Evolutionary conservation across 805 yeast genomes (phyloP), one percentile per base, ranked within the genome.

Genomic region (Debaryomyces hansenii): DNA sequence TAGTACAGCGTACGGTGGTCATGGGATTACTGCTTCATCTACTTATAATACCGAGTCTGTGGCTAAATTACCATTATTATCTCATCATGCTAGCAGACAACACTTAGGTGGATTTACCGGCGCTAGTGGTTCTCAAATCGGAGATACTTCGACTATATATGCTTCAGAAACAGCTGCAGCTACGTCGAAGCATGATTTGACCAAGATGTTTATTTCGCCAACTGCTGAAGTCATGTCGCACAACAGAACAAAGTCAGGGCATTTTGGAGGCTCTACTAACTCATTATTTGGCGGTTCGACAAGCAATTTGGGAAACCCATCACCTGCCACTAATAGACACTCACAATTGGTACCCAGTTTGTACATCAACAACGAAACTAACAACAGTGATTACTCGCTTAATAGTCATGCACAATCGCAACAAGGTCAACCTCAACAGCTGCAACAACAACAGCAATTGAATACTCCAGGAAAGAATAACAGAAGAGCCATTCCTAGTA

Each of bases 141-240:
- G 72, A 14, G 72, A 65, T 44, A 59, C 57, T 18, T 66, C 72
- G 8, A 65, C 70, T 14, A 61, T 70, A 21, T 67, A 64, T 50
- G 60, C 58, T 40, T 59, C 66, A 11, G 71, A 66, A 15, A 50
- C 52, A 10, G 68, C 57, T 12, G 54, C 54, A 11, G 60, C 68
- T 15, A 62, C 74, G 0, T 54, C 71, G 10, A 66, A 67, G 47
- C 66, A 68, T 44, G 79, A 74, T 49, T 63, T 70, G 54, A 73
- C 78, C 33, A 69, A 60, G 44, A 74, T 84, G 78, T 88, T 85
- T 63, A 79, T 87, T 44, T 87, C 94, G 2, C 96, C 96, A 29
- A 88, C 95, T 0, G 84, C 83, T 14, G 90, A 86, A 56, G 85
- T 84, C 14, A 78, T 83, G 79, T 71, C 72, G 46, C 77, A 75